A percentile compares a stretch with the other conserved stretches of the same genome.
These are phyloP conservation scores for Coemansia erecta DNA, from an alignment of 192 early-diverging fungal species.

Conservation along the genomic window DNA sequence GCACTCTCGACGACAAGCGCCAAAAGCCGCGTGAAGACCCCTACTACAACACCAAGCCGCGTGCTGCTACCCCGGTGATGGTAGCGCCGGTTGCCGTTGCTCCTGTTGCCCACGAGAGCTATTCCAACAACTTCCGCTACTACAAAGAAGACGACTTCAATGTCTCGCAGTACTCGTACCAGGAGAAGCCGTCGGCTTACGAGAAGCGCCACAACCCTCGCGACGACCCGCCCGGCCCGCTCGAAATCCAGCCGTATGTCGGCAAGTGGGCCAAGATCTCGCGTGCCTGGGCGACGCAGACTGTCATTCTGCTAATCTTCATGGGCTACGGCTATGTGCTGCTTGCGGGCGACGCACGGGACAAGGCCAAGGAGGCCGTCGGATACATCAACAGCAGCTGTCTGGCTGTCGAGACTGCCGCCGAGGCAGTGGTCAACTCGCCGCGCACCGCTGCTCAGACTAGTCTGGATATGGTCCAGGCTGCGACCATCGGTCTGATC, in stretches of 20 bases:
- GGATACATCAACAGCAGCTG: slow-evolving; percentile 12
- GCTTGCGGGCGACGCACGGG: slow-evolving; percentile 12
- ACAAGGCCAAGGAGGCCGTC: slow-evolving; percentile 11
- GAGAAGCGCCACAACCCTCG: background rate
- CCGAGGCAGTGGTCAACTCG: slow-evolving; percentile 23
- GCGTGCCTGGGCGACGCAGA: slow-evolving; percentile 36
- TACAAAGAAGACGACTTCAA: background rate
- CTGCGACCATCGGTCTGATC: slow-evolving; percentile 12
- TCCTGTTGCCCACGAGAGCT: background rate
- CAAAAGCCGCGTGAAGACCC: background rate
- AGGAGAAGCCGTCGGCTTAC: background rate
- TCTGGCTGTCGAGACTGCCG: slow-evolving; percentile 15
- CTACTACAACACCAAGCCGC: background rate
- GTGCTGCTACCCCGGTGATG: background rate
- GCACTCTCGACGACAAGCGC: background rate
- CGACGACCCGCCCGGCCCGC: background rate
- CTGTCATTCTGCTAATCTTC: slow-evolving; percentile 32
- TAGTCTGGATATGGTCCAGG: slow-evolving; percentile 19
- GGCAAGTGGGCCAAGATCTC: slow-evolving; percentile 38
- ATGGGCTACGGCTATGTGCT: slow-evolving; percentile 26
- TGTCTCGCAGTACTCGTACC: slow-evolving; percentile 9
- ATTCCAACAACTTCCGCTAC: background rate
- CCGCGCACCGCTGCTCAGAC: slow-evolving; percentile 23
- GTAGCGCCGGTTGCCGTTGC: background rate
- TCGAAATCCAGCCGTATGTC: slow-evolving; percentile 24